These are phyloP conservation scores for Aspergillus funiculosus DNA, from an alignment of 495 filamentous ascomycete species.

Conservation along the genomic window DNA sequence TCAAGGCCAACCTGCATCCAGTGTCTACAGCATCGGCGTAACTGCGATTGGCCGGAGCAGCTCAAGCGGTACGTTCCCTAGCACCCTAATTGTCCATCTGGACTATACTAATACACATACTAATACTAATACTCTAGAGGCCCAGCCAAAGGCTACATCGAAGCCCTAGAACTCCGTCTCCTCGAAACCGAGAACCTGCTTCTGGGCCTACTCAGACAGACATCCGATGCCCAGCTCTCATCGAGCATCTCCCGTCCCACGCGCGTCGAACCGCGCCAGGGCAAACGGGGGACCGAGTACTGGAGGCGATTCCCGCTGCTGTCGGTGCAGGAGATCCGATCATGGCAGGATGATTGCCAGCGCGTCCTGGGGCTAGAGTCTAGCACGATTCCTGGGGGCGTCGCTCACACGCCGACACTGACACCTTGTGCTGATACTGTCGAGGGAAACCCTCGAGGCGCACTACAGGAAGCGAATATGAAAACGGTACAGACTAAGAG, in stretches of 20 bases:
- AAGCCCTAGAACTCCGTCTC: conserved; percentile 35
- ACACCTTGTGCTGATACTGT: neutral
- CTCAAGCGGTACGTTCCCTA: conserved; percentile 28
- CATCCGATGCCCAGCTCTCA: conserved; percentile 29
- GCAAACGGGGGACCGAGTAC: conserved; percentile 30
- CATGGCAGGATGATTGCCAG: conserved; percentile 32
- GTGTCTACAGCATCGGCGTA: conserved; percentile 32
- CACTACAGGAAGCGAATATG: neutral
- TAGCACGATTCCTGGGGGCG: neutral
- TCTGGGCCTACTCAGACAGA: conserved; percentile 27
- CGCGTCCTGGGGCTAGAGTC: neutral
- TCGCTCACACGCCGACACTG: neutral
- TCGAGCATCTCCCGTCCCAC: conserved; percentile 10
- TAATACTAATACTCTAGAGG: conserved; percentile 18
- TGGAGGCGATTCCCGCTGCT: conserved; percentile 36
- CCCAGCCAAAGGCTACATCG: conserved; percentile 38
- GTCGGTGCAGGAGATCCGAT: conserved; percentile 28
- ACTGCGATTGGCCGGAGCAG: conserved; percentile 39
- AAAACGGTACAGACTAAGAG: neutral
- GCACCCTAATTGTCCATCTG: neutral
- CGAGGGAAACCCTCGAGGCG: neutral
- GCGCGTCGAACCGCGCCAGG: conserved; percentile 20
- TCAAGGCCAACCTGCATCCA: conserved; percentile 34
- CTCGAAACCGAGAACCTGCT: conserved; percentile 34
- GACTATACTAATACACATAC: neutral